These are phyloP conservation scores for Inonotus hispidus DNA, from an alignment of 1,284 basidiomycete species.

Conservation along the genomic window DNA sequence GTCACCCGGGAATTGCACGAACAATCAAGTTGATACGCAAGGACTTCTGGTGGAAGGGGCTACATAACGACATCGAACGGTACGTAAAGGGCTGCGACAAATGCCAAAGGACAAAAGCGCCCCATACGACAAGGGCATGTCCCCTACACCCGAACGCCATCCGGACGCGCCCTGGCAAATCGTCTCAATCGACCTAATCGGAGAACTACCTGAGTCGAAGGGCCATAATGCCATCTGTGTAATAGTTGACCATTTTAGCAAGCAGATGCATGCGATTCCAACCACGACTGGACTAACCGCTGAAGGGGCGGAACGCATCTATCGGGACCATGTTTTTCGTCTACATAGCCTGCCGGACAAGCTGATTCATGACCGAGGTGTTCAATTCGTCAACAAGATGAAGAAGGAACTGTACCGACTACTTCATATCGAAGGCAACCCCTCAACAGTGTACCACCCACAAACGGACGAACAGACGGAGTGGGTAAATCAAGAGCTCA, in stretches of 20 bases:
- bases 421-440: neutral
- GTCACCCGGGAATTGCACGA: no score
- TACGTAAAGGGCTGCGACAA: no score
- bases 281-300: neutral
- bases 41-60: no score
- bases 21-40: no score
- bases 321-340: neutral
- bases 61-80: no score
- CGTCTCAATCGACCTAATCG: constrained; percentile 3
- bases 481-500: constrained; percentile 2
- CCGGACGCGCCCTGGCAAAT: no score
- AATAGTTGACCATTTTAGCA: constrained; percentile 30
- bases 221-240: constrained; percentile 34
- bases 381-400: neutral
- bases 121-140: no score
- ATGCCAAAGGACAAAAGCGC: no score
- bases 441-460: constrained; percentile 29
- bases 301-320: neutral
- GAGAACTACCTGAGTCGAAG: constrained; percentile 18
- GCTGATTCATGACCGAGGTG: neutral
- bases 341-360: neutral
- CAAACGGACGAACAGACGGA: constrained; percentile 20
- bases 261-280: neutral
- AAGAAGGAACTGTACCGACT: neutral
- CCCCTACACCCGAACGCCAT: no score